phyloP scores from a whole-genome alignment of 306 rosid species.

The Dryas drummondii region DNA sequence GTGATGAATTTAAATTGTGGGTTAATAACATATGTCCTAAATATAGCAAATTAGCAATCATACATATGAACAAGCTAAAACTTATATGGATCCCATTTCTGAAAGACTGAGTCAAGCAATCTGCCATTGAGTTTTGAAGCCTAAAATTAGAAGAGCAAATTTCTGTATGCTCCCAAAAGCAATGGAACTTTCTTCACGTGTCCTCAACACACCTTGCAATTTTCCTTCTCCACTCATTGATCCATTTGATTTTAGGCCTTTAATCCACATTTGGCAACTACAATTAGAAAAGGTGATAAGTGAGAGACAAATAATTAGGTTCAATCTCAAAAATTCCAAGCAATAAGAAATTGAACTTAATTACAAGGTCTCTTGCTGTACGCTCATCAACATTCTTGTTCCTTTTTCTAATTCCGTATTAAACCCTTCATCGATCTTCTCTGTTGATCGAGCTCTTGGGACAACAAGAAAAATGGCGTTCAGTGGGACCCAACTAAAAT shows the following conservation, averaged over 20 bases:
- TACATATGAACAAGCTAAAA: not conserved
- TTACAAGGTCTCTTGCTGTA: slow-evolving; percentile 19
- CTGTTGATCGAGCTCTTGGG: slow-evolving; percentile 13
- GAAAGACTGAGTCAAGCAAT: slow-evolving; percentile 28
- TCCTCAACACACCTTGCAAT: slow-evolving; percentile 16
- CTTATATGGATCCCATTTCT: not conserved
- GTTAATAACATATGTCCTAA: not conserved
- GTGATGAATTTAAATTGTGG: not conserved
- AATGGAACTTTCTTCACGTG: slow-evolving; percentile 20
- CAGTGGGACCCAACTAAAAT: slow-evolving; percentile 77
- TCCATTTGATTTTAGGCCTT: slow-evolving; percentile 27
- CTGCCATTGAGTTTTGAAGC: not conserved
- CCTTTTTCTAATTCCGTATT: not conserved
- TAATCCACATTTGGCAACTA: slow-evolving; percentile 28
- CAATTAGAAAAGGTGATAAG: slow-evolving; percentile 22
- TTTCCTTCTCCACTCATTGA: slow-evolving; percentile 37
- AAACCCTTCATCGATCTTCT: not conserved
- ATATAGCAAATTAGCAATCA: not conserved
- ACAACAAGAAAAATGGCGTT: slow-evolving; percentile 47
- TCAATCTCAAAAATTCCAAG: slow-evolving; percentile 25
- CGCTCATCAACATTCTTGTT: slow-evolving; percentile 10
- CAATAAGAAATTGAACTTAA: slow-evolving; percentile 15
- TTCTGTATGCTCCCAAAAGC: slow-evolving; percentile 19
- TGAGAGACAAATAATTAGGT: slow-evolving; percentile 19
- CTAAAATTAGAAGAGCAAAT: slow-evolving; percentile 18